Conservation (phyloP, 2,329 filamentous ascomycete species). For the Fonsecaea erecta region DNA sequence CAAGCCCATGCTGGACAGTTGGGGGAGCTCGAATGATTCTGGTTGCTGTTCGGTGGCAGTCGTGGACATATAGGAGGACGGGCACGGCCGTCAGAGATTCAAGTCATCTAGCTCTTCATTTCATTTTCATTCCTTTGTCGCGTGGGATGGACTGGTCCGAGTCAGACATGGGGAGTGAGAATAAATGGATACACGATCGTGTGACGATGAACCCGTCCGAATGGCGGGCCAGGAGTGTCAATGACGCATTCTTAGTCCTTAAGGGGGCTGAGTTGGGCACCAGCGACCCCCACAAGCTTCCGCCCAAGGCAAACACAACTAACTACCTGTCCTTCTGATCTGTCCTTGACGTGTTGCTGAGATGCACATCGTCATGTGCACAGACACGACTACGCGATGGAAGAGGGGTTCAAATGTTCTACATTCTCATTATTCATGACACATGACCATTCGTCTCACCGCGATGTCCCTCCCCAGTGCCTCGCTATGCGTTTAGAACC, state of each 20-base stretch:
- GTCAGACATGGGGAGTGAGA: not conserved
- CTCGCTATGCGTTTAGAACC: constrained; percentile 49
- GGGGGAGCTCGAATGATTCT: constrained; percentile 32
- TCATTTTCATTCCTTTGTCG: not conserved
- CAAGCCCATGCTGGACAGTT: constrained; percentile 41
- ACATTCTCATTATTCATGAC: constrained; percentile 21
- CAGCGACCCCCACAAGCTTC: not conserved
- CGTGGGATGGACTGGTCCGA: not conserved
- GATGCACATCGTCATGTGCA: not conserved
- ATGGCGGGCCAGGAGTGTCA: not conserved
- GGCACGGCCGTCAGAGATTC: constrained; percentile 20
- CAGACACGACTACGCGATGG: not conserved
- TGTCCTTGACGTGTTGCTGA: not conserved
- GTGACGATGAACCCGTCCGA: constrained; percentile 1
- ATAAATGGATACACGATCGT: constrained; percentile 10
- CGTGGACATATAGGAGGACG: constrained; percentile 22
- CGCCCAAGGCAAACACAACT: constrained; percentile 6
- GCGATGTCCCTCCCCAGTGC: constrained; percentile 43
- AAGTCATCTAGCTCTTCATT: constrained; percentile 21
- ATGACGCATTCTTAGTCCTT: not conserved
- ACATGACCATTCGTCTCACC: constrained; percentile 12
- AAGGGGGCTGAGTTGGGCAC: constrained; percentile 1
- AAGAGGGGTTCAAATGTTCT: not conserved
- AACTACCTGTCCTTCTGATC: not conserved
- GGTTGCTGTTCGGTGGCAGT: constrained; percentile 11